These are phyloP conservation scores for Fennellomyces sp. DNA, from an alignment of 371 early-diverging fungal species.

Conservation along the genomic window DNA sequence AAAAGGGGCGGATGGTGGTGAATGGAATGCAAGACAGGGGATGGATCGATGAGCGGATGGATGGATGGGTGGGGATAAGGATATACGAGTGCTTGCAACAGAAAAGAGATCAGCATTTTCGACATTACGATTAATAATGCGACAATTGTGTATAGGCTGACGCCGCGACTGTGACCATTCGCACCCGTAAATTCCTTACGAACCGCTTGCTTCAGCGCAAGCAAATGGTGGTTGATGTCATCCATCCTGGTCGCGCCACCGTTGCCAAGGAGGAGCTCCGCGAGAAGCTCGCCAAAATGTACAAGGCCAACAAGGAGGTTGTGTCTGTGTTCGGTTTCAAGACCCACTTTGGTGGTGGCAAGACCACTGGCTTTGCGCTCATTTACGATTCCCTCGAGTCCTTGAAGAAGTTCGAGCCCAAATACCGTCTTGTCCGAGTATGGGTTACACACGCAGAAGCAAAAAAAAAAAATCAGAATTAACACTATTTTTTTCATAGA, in stretches of 20 bases:
- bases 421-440: conserved; percentile 90
- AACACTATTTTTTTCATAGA: conserved; percentile 28
- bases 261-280: conserved; percentile 92
- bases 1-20: not conserved
- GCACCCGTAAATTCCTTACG: conserved; percentile 98
- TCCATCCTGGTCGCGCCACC: conserved; percentile 95
- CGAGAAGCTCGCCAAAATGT: conserved; percentile 95
- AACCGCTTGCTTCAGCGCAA: conserved; percentile 98
- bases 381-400: conserved; percentile 96
- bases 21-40: not conserved
- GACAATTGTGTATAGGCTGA: conserved; percentile 58
- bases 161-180: conserved; percentile 85
- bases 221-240: conserved; percentile 97
- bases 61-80: conserved; percentile 1
- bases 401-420: conserved; percentile 98
- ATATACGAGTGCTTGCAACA: not conserved
- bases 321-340: conserved; percentile 96
- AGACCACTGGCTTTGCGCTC: conserved; percentile 96
- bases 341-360: conserved; percentile 98
- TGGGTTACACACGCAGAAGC: conserved; percentile 15
- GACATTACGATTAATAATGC: too few relatives aligned
- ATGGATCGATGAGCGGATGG: not conserved
- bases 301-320: conserved; percentile 92
- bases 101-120: not conserved
- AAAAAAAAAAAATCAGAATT: not conserved